phyloP scores from a whole-genome alignment of 805 yeast species.

The Wickerhamomyces tratensis region DNA sequence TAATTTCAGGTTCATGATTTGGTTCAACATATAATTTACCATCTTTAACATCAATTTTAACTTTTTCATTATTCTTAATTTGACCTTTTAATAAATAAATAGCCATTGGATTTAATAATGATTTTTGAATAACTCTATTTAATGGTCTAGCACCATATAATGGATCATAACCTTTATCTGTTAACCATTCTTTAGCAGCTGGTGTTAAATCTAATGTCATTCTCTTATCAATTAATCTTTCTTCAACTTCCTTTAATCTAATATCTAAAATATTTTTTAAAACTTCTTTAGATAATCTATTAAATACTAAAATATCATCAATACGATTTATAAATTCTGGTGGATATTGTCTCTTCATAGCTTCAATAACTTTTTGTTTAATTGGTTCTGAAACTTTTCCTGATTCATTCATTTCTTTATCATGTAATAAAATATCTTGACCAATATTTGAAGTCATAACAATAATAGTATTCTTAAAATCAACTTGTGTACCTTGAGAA shows the following conservation, averaged over 20 bases:
- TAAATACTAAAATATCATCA: slow-evolving; percentile 90
- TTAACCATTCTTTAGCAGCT: slow-evolving; percentile 68
- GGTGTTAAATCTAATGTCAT: slow-evolving; percentile 48
- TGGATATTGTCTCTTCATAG: slow-evolving; percentile 67
- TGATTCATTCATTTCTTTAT: slow-evolving; percentile 41
- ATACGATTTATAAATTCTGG: slow-evolving; percentile 94
- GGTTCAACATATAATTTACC: slow-evolving; percentile 35
- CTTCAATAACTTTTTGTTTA: slow-evolving; percentile 51
- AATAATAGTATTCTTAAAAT: slow-evolving; percentile 88
- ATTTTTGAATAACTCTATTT: slow-evolving; percentile 79
- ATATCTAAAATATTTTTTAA: slow-evolving; percentile 77
- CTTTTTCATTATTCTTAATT: slow-evolving; percentile 47
- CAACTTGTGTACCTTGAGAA: slow-evolving; percentile 89
- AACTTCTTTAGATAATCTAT: slow-evolving; percentile 72
- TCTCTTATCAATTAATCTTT: slow-evolving; percentile 69
- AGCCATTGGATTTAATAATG: slow-evolving; percentile 84
- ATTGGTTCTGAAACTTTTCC: slow-evolving; percentile 47
- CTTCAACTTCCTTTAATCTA: slow-evolving; percentile 72
- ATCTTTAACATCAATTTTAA: slow-evolving; percentile 36
- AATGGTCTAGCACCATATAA: slow-evolving; percentile 94
- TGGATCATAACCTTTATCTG: slow-evolving; percentile 83
- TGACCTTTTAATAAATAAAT: slow-evolving; percentile 71
- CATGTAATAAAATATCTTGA: slow-evolving; percentile 75
- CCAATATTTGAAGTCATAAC: slow-evolving; percentile 98
- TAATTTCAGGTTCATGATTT: slow-evolving; percentile 29